Evolutionary conservation across 768 basidiomycete genomes (phyloP).

Genomic region (Suillus americanus): DNA sequence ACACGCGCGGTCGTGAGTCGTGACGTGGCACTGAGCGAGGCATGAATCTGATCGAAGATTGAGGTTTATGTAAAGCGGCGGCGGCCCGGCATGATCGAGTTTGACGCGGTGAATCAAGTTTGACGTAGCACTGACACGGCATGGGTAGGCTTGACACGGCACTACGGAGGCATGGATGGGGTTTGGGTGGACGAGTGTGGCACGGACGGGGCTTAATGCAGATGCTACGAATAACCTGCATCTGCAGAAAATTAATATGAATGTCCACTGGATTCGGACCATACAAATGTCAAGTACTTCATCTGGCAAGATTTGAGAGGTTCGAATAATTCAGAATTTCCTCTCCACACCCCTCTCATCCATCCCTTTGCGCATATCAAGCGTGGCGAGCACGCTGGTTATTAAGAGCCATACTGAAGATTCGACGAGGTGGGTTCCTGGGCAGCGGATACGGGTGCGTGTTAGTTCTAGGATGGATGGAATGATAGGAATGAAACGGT

Average conservation of each 20-base stretch:
- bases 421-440: conserved; percentile 63
- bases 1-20: neutral
- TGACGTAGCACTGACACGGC: neutral
- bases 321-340: no score
- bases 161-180: no score
- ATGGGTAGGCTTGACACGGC: no score
- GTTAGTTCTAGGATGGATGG: neutral
- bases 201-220: no score
- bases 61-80: neutral
- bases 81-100: no score
- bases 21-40: neutral
- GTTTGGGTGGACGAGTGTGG: no score
- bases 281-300: no score
- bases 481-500: neutral
- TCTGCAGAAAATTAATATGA: no score
- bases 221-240: no score
- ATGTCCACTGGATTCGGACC: no score
- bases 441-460: conserved; percentile 50
- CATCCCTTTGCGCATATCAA: conserved; percentile 51
- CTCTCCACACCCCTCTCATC: conserved; percentile 45
- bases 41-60: no score
- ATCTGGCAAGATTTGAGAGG: no score
- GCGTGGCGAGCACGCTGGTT: conserved; percentile 53
- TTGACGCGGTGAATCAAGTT: neutral
- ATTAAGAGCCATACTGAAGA: conserved; percentile 61